Percentiles rank a stretch among this genome's conserved stretches.
Evolutionary conservation across 768 basidiomycete genomes (phyloP).

Genomic region (Omphalotus guepiniiformis): DNA sequence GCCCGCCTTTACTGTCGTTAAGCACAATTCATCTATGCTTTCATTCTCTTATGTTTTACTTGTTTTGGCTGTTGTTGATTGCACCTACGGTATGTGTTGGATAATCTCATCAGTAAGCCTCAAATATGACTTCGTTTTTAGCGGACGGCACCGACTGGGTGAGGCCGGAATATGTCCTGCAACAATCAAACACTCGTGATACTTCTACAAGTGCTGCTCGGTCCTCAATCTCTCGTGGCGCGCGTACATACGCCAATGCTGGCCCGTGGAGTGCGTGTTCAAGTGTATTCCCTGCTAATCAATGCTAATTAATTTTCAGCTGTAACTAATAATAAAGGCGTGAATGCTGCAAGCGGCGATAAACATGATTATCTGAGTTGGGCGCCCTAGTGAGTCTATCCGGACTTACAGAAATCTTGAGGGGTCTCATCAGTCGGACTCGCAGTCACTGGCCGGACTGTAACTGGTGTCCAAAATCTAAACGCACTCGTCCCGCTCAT

Average conservation of each 20-base stretch:
- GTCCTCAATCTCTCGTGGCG: slow-evolving; percentile 28
- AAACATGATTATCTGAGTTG: slow-evolving; percentile 50
- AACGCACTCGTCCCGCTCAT: slow-evolving; percentile 21
- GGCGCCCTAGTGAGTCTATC: slow-evolving; percentile 48
- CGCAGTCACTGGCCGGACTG: slow-evolving; percentile 52
- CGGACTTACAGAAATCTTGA: not conserved
- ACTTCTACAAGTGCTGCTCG: not conserved
- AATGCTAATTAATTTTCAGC: slow-evolving; percentile 20
- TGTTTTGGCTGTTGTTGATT: slow-evolving; percentile 5
- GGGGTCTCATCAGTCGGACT: not conserved
- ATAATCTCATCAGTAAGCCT: too few relatives aligned
- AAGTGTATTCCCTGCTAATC: not conserved
- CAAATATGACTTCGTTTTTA: slow-evolving; percentile 13
- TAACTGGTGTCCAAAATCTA: slow-evolving; percentile 38
- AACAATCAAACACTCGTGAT: slow-evolving; percentile 19
- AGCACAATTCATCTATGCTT: not conserved
- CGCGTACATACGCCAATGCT: slow-evolving; percentile 29
- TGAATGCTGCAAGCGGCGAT: slow-evolving; percentile 33
- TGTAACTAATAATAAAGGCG: slow-evolving; percentile 33
- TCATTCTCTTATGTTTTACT: slow-evolving; percentile 7
- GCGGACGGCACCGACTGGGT: slow-evolving; percentile 50
- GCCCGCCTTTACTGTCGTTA: not conserved
- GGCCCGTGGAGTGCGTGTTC: slow-evolving; percentile 36
- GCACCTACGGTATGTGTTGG: not conserved
- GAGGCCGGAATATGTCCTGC: slow-evolving; percentile 37